phyloP scores from a whole-genome alignment of 169 alveolate genomes.

The Eimeria acervulina region DNA sequence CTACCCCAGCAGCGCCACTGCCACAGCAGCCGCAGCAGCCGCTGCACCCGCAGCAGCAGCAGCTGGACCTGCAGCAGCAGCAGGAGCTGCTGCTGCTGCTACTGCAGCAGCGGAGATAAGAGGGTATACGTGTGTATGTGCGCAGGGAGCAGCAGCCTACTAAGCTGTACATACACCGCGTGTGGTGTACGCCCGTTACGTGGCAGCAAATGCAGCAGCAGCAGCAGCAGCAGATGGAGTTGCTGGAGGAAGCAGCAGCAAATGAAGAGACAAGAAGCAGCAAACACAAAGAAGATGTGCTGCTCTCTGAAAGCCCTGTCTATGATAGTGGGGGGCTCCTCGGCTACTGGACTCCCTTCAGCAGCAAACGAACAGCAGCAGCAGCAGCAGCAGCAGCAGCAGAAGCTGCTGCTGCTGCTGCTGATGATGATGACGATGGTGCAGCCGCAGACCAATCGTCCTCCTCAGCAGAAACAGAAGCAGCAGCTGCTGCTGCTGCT shows the following conservation, averaged over 20 bases:
- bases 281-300: neutral
- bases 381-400: too few relatives aligned
- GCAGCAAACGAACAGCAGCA: neutral
- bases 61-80: neutral
- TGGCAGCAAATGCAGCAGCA: too few relatives aligned
- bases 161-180: slow-evolving; percentile 64
- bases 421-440: too few relatives aligned
- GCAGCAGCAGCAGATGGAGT: too few relatives aligned
- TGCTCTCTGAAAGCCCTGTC: slow-evolving; percentile 28
- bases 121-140: neutral
- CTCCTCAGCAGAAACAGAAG: too few relatives aligned
- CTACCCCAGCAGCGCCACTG: too few relatives aligned
- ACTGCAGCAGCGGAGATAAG: slow-evolving; percentile 11
- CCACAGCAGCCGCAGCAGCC: slow-evolving; percentile 13
- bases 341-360: slow-evolving; percentile 40
- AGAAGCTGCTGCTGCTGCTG: too few relatives aligned
- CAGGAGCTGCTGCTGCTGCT: neutral
- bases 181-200: slow-evolving; percentile 39
- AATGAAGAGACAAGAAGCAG: neutral
- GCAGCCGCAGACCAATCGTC: too few relatives aligned
- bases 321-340: slow-evolving; percentile 46
- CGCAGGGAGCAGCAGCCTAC: neutral
- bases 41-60: neutral
- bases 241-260: neutral
- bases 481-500: too few relatives aligned